Base-by-base conservation (phyloP, 495 filamentous ascomycete species). In the Trichoderma reesei region DNA sequence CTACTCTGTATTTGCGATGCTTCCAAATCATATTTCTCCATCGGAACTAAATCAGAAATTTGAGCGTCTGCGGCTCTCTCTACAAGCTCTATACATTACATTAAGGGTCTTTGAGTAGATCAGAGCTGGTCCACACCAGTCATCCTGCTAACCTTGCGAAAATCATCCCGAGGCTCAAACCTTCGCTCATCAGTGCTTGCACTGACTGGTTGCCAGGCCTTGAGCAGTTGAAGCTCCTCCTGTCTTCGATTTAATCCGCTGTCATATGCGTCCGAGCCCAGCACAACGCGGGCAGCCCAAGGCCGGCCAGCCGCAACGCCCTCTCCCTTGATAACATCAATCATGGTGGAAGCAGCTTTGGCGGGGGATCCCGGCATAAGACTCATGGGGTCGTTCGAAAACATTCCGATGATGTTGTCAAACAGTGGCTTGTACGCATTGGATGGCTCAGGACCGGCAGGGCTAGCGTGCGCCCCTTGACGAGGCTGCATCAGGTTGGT, bases 341-440 rank as follows among this genome's bases (percentile, higher is more conserved):
- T 69, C 10, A 78, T 74, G 38, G 65, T 36, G 39, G 62, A 46
- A 2, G 70, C 72, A 9, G 70, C 75, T 64, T 72, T 76, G 2
- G 11, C 65, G 18, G 71, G 63, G 60, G 76, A 73, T 3, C 78
- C 76, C 7, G 71, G 71, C 62, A 67, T 69, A 60, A 72, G 72
- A 34, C 46, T 62, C 65, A 64, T 42, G 2, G 68, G 67, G 20
- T 70, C 63, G 3, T 14, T 39, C 31, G 31, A 60, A 38, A 72
- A 71, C 68, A 69, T 71, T 14, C 65, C 65, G 3, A 60, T 60
- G 7, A 71, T 44, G 42, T 10, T 39, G 3, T 5, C 62, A 31
- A 71, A 37, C 5, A 65, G 61, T 1, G 64, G 61, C 14, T 14
- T 65, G 41, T 72, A 72, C 0, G 33, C 71, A 14, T 31, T 26